Percentiles rank a stretch among this genome's conserved stretches.
Evolutionary conservation across 306 rosid species (phyloP).

Genomic region (Echinosophora koreensis): DNA sequence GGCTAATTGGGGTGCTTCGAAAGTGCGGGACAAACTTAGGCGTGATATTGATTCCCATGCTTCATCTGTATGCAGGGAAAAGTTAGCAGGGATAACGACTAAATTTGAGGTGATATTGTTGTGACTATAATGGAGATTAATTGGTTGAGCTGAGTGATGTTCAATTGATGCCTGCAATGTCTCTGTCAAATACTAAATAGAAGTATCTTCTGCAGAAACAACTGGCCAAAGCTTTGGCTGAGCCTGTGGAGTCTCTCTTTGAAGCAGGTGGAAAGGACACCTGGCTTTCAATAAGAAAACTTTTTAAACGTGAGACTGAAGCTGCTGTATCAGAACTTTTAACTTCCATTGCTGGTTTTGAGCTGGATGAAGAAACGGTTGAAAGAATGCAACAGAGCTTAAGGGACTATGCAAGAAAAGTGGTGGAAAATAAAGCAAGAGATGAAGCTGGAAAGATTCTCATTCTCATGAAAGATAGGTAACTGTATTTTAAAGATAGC

Average conservation of each 20-base stretch:
- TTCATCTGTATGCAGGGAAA: conserved; percentile 61
- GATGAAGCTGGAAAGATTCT: conserved; percentile 84
- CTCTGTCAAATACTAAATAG: conserved; percentile 31
- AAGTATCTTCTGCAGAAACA: conserved; percentile 61
- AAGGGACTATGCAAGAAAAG: conserved; percentile 68
- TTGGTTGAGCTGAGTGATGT: conserved; percentile 35
- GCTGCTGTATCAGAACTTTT: conserved; percentile 60
- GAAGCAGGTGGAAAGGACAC: conserved; percentile 76
- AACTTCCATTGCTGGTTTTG: conserved; percentile 68
- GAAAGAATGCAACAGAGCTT: conserved; percentile 61
- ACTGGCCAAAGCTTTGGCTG: conserved; percentile 64
- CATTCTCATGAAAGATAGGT: conserved; percentile 94
- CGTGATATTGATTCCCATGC: conserved; percentile 79
- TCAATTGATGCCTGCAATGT: conserved; percentile 24
- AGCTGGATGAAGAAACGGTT: conserved; percentile 68
- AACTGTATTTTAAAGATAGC: conserved; percentile 34
- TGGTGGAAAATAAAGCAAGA: conserved; percentile 82
- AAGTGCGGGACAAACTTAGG: conserved; percentile 68
- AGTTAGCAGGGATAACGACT: conserved; percentile 60
- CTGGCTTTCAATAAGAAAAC: conserved; percentile 79
- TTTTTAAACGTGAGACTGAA: conserved; percentile 75
- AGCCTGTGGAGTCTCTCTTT: conserved; percentile 77
- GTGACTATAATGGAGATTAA: conserved; percentile 4
- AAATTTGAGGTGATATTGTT: conserved; percentile 63
- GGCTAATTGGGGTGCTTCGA: conserved; percentile 78